Evolutionary conservation across 768 basidiomycete genomes (phyloP), one percentile per base, ranked within the genome.

Genomic region (Pleurotus giganteus): DNA sequence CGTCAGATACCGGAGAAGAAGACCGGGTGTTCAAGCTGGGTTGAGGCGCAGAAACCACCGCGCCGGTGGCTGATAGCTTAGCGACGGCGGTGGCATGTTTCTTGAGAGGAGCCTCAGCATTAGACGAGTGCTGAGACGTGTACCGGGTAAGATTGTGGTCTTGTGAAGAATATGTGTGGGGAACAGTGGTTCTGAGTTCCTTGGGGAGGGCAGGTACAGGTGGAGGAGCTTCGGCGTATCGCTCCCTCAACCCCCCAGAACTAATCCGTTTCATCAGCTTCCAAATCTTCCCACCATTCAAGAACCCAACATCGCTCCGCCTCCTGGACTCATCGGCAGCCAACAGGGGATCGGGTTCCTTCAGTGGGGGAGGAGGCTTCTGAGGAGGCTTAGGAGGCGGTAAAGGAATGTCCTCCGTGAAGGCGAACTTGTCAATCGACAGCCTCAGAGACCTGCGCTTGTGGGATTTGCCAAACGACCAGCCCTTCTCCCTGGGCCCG

Each of bases 231-330:
- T 44, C 44, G 4, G 24, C 45, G 58, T 77, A 82, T 60, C 76
- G 82, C 15, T 88, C 87, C 54, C 83, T 77, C 39, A 88, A 66
- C 7, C 76, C 83, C 6, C 84, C 82, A 0, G 81, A 78, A 57
- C 85, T 88, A 57, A 90, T 81, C 36, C 84, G 76, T 66, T 86
- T 88, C 75, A 89, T 76, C 47, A 90, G 63, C 66, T 77, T 85
- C 85, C 85, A 88, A 2, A 88, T 66, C 60, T 74, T 82, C 5
- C 76, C 71, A 4, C 75, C 71, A 4, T 43, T 17, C 43, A 50
- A n/a, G 23, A 42, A 15, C 12, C 52, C 29, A 13, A 39, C 39
- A 11, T 53, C 52, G 12, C 11, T 28, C 52, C 43, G 42, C 52
- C 41, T 53, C 29, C 31, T 53, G 5, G 27, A 12, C n/a, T 52